phyloP scores from a whole-genome alignment of 495 filamentous ascomycete genomes.

The Aspergillus kassunensis region DNA sequence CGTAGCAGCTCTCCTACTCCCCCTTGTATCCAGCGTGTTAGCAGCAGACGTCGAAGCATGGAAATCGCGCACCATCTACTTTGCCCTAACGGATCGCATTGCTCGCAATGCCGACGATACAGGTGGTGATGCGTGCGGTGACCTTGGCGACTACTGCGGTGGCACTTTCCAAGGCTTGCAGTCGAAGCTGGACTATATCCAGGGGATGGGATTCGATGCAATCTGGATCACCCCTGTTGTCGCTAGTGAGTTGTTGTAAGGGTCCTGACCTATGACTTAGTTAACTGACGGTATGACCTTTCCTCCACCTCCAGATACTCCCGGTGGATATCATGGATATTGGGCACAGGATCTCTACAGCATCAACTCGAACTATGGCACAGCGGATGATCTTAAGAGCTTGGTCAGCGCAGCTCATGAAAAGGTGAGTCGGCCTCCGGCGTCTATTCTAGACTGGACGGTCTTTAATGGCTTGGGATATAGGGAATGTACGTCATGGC shows the following conservation, averaged over 20 bases:
- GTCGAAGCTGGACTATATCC: not conserved
- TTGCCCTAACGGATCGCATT: not conserved
- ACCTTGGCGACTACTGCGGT: not conserved
- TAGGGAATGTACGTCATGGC: conserved; percentile 8
- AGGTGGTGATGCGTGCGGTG: not conserved
- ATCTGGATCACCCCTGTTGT: not conserved
- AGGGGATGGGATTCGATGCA: not conserved
- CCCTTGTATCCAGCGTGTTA: not conserved
- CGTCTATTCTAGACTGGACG: too few relatives aligned
- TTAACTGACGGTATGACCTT: not conserved
- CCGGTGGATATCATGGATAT: not conserved
- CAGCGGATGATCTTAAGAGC: conserved; percentile 2
- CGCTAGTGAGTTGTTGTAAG: not conserved
- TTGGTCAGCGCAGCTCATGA: conserved; percentile 2
- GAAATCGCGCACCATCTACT: not conserved
- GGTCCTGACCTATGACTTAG: not conserved
- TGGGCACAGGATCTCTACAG: not conserved
- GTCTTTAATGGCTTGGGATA: too few relatives aligned
- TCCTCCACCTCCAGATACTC: not conserved
- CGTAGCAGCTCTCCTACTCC: not conserved
- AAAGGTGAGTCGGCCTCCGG: not conserved
- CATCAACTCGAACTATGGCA: conserved; percentile 5
- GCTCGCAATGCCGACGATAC: not conserved
- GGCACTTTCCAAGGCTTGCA: not conserved
- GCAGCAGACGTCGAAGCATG: not conserved